Evolutionary conservation across 1,284 basidiomycete genomes (phyloP).

Genomic region (Chiua sp.): DNA sequence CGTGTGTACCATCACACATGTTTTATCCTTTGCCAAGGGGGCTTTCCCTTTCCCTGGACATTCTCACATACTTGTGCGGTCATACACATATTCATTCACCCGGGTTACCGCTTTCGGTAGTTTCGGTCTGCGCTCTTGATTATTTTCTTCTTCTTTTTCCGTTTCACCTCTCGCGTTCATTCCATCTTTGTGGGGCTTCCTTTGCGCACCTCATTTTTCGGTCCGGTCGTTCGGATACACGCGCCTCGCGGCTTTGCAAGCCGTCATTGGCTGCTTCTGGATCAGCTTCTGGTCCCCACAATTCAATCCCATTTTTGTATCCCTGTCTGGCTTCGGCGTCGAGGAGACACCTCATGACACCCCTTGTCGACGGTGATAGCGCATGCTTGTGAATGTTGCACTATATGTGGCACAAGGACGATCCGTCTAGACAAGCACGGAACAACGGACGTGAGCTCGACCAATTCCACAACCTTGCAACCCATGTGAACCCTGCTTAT

Average conservation of each 20-base stretch:
- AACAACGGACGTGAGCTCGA: not conserved
- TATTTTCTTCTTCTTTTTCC: not conserved
- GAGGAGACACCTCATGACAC: not conserved
- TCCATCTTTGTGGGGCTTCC: not conserved
- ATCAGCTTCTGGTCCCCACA: not conserved
- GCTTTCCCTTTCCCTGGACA: conserved; percentile 5
- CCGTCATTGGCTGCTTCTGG: too few species aligned
- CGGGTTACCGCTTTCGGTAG: not conserved
- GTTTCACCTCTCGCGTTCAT: not conserved
- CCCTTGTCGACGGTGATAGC: not conserved
- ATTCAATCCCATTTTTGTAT: not conserved
- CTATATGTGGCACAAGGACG: not conserved
- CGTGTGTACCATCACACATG: conserved; percentile 11
- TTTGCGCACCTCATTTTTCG: not conserved
- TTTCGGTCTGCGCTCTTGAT: not conserved
- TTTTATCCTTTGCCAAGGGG: conserved; percentile 6
- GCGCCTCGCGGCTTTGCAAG: not conserved
- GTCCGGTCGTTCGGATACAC: not conserved
- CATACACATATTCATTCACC: not conserved
- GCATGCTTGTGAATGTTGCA: too few species aligned
- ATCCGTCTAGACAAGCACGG: not conserved
- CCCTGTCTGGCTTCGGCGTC: not conserved
- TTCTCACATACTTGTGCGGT: conserved; percentile 6
- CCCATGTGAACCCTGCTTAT: not conserved
- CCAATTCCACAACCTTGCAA: not conserved